phyloP scores from a whole-genome alignment of 176 grass and related monocot genomes.

The Tillandsia leiboldiana region DNA sequence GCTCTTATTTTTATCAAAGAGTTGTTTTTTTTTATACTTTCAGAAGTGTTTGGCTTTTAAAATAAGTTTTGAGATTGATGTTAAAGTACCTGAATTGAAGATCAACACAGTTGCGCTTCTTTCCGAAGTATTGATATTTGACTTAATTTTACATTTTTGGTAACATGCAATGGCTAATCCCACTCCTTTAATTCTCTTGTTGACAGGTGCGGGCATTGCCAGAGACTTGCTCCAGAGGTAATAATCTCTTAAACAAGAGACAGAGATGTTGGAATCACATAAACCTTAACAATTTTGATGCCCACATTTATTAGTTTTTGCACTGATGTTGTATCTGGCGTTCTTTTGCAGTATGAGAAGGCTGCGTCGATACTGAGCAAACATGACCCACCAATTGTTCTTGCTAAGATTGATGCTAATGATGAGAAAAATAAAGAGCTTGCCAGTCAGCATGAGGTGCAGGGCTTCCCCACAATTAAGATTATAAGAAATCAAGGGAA shows the following conservation, averaged over 20 bases:
- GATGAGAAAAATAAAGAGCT: slow-evolving; percentile 71
- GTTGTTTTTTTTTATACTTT: too few relatives aligned
- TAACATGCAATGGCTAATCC: background rate
- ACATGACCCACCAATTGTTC: slow-evolving; percentile 26
- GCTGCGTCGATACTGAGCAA: slow-evolving; percentile 49
- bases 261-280: slow-evolving; percentile 2
- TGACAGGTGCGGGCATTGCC: slow-evolving; percentile 81
- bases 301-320: background rate
- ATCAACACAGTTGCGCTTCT: too few relatives aligned
- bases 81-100: too few relatives aligned
- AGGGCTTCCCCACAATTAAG: slow-evolving; percentile 53
- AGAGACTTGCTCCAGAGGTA: slow-evolving; percentile 75
- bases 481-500: slow-evolving; percentile 59
- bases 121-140: too few relatives aligned
- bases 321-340: slow-evolving; percentile 7
- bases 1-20: too few relatives aligned
- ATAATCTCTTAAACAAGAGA: slow-evolving; percentile 6
- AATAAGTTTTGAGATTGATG: too few relatives aligned
- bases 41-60: too few relatives aligned
- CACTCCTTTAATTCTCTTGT: background rate
- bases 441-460: slow-evolving; percentile 46
- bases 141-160: too few relatives aligned
- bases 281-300: background rate
- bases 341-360: slow-evolving; percentile 69
- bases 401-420: slow-evolving; percentile 59